These are phyloP conservation scores for Reticulomyxa filosa DNA, from an alignment of 78 protist genomes.

Conservation along the genomic window DNA sequence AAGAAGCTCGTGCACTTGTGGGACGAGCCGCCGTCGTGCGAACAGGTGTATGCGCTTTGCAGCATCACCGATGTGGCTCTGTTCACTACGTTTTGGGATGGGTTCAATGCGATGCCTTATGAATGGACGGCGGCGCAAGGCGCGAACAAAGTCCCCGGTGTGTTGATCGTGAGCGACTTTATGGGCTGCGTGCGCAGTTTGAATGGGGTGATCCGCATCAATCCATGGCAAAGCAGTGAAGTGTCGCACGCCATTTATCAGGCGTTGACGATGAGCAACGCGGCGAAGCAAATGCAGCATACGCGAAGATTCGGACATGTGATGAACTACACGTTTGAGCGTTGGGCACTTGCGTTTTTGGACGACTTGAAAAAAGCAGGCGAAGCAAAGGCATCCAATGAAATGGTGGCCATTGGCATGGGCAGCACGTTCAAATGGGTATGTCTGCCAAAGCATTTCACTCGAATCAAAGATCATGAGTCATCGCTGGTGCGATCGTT, in stretches of 20 bases:
- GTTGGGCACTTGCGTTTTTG: not conserved
- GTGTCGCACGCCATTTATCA: not conserved
- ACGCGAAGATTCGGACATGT: not conserved
- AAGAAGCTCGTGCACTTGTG: too few relatives aligned
- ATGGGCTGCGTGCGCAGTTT: conserved; percentile 3
- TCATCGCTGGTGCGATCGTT: too few relatives aligned
- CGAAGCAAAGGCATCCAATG: too few relatives aligned
- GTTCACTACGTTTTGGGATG: conserved; percentile 8
- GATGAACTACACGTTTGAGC: not conserved
- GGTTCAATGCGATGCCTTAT: conserved; percentile 2
- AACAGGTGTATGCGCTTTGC: too few relatives aligned
- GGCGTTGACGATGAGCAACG: not conserved
- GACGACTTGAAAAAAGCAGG: not conserved
- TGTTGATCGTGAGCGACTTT: not conserved
- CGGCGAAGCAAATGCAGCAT: not conserved
- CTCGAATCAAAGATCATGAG: too few relatives aligned
- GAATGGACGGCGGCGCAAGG: conserved; percentile 9
- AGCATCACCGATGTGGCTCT: not conserved
- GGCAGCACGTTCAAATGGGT: too few relatives aligned
- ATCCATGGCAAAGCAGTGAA: not conserved
- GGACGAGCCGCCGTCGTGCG: too few relatives aligned
- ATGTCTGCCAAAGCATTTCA: too few relatives aligned
- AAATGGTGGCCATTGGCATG: too few relatives aligned
- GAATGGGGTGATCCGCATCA: conserved; percentile 1
- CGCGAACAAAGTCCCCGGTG: not conserved